These are phyloP conservation scores for Euphorbia schlechtendalii DNA, from an alignment of 441 rosid species.

Conservation along the genomic window DNA sequence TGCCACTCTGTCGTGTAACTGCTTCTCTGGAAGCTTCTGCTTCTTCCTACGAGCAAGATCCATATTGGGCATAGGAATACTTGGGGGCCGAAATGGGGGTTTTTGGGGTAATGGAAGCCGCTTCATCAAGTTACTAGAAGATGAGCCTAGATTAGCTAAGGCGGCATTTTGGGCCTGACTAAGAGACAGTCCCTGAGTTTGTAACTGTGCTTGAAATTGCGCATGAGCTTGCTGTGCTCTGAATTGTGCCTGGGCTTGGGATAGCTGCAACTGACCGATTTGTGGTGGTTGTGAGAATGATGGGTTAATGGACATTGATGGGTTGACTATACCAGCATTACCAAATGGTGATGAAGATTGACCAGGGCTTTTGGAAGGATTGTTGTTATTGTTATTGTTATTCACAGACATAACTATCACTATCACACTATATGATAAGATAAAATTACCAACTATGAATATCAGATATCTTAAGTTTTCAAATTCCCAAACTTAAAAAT, in stretches of 20 bases:
- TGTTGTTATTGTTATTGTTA: slow-evolving; percentile 39
- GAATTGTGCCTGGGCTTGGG: slow-evolving; percentile 61
- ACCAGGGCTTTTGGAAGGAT: slow-evolving; percentile 52
- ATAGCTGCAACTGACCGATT: slow-evolving; percentile 60
- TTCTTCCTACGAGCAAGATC: slow-evolving; percentile 75
- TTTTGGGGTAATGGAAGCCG: slow-evolving; percentile 66
- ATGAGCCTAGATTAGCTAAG: slow-evolving; percentile 48
- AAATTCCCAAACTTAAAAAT: background rate
- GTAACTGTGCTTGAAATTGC: slow-evolving; percentile 63
- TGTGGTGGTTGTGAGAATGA: slow-evolving; percentile 48
- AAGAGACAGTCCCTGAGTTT: slow-evolving; percentile 58
- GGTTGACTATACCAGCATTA: slow-evolving; percentile 57
- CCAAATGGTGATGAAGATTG: slow-evolving; percentile 61
- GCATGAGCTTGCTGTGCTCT: slow-evolving; percentile 47
- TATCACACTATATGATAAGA: slow-evolving; percentile 8
- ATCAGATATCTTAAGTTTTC: slow-evolving; percentile 7
- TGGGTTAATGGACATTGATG: slow-evolving; percentile 46
- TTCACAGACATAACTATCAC: slow-evolving; percentile 45
- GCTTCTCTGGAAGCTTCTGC: slow-evolving; percentile 85
- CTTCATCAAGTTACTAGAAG: slow-evolving; percentile 58
- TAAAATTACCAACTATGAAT: slow-evolving; percentile 11
- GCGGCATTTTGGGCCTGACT: slow-evolving; percentile 57
- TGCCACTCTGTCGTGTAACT: slow-evolving; percentile 75
- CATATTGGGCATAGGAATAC: slow-evolving; percentile 44
- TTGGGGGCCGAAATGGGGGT: slow-evolving; percentile 69